Evolutionary conservation across 192 early-diverging fungal species (phyloP), one percentile per base, ranked within the genome.

Genomic region (Podila horticola): DNA sequence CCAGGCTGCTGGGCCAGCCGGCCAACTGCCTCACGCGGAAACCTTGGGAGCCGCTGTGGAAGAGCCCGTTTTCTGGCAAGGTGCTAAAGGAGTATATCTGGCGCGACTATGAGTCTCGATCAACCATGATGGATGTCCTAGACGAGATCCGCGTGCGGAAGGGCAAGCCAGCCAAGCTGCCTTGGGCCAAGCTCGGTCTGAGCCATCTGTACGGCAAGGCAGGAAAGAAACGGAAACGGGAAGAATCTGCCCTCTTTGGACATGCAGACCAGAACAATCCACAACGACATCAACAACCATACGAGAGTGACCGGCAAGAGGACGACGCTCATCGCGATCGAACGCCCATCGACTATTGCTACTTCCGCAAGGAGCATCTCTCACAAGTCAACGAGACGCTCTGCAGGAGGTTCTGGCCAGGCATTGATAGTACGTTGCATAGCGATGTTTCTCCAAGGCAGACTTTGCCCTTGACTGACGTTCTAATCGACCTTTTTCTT

Each of bases 11-110:
- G 74, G 95, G 95, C 9, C 74, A 79, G 15, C 88, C 89, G 17
- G 85, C 87, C 17, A 74, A 86, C 38, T 69, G 82, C 34, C 74
- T 72, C 66, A 92, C 91, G 33, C 74, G 92, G 57, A 92, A 91
- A 13, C 68, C 86, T 8, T 81, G 82, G 9, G 85, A 87, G 17
- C 71, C 71, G 0, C 55, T 91, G 6, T 85, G 85, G 74, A 74
- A 88, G 15, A 92, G 92, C 50, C 89, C 93, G 3, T 95, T 92
- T 77, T 90, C 92, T 33, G 94, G 93, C 33, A 88, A 91, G 20
- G 85, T 85, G 31, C 81, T 96, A n/a, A 88, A 88, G 41, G 93
- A 95, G n/a, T 95, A 87, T 83, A 96, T 97, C 59, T 92, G 92
- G 83, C 84, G 95, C 10, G 92, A 96, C 74, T 88, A 82, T 64